Base-by-base conservation (phyloP, 805 yeast species). In the Nakazawaea ishiwadae region DNA sequence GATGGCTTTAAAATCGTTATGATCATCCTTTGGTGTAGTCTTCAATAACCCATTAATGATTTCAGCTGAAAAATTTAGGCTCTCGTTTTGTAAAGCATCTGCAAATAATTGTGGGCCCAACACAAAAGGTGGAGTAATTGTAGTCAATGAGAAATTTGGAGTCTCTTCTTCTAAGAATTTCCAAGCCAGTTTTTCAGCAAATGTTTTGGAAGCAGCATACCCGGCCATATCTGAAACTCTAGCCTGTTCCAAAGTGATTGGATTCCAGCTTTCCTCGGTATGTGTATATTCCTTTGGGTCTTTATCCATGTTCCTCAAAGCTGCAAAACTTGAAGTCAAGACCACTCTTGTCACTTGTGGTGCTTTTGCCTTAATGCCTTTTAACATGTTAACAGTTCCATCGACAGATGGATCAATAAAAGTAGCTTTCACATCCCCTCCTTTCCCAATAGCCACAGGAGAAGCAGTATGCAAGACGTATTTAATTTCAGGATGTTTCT, bases 281-380 rank as follows among this genome's bases (percentile, higher is more conserved):
- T 51, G 48, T 4, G 43, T 30, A 10, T 26, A 38, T 4, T 46
- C n/a, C 14, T 24, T 11, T 14, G 28, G 29, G 14, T 16, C 21
- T 7, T 19, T 11, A 15, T 17, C 16, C n/a, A 10, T 8, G n/a
- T 37, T 37, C 27, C 19, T 26, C 21, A 50, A 27, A 1, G 85
- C 75, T 16, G 81, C 81, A 49, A 62, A 64, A 0, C 84, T 77
- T 2, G 81, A 69, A 18, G 79, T 64, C 32, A 70, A 48, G 28
- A 74, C 76, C 4, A 74, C 69, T 10, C 60, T 52, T 38, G 57
- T 58, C 27, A 75, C 65, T 34, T 66, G 62, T 1, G 67, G 65
- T 7, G 66, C 75, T 41, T 55, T 55, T 12, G 51, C 44, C 37
- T 56, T 52, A 14, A 69, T 63, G 0, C 77, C 73, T 12, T 49